phyloP scores from a whole-genome alignment of 306 rosid genomes.

The Trichosanthes truncata region DNA sequence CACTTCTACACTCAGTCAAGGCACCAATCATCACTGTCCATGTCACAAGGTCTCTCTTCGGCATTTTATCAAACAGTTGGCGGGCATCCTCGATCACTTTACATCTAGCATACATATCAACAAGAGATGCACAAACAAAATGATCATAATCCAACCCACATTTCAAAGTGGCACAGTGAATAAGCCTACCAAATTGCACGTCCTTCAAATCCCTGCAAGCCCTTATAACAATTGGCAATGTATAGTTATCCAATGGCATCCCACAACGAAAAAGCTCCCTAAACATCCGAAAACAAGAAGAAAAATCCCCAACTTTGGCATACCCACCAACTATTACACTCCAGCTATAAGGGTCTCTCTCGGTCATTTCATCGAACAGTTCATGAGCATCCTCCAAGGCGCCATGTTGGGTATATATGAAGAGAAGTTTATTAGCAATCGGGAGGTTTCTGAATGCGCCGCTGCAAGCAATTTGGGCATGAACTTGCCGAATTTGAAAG shows the following conservation, averaged over 20 bases:
- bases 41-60: conserved; percentile 38
- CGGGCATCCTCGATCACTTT: conserved; percentile 37
- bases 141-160: conserved; percentile 38
- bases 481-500: conserved; percentile 48
- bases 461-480: conserved; percentile 27
- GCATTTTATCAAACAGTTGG: conserved; percentile 48
- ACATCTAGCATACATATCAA: conserved; percentile 62
- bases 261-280: conserved; percentile 45
- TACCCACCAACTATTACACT: conserved; percentile 64
- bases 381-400: conserved; percentile 32
- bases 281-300: conserved; percentile 35
- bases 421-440: conserved; percentile 64
- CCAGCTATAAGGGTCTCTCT: conserved; percentile 46
- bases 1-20: conserved; percentile 37
- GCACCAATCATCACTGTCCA: conserved; percentile 78
- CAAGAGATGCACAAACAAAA: conserved; percentile 53
- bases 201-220: conserved; percentile 43
- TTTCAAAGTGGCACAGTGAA: conserved; percentile 45
- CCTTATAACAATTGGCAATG: conserved; percentile 56
- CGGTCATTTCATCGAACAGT: conserved; percentile 38
- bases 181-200: conserved; percentile 35
- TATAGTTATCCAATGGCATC: conserved; percentile 39
- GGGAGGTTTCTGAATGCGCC: conserved; percentile 38
- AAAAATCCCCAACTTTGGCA: conserved; percentile 44
- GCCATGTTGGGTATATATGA: conserved; percentile 31